Evolutionary conservation across 2,329 filamentous ascomycete genomes (phyloP).

Genomic region (Elsinoe arachidis): DNA sequence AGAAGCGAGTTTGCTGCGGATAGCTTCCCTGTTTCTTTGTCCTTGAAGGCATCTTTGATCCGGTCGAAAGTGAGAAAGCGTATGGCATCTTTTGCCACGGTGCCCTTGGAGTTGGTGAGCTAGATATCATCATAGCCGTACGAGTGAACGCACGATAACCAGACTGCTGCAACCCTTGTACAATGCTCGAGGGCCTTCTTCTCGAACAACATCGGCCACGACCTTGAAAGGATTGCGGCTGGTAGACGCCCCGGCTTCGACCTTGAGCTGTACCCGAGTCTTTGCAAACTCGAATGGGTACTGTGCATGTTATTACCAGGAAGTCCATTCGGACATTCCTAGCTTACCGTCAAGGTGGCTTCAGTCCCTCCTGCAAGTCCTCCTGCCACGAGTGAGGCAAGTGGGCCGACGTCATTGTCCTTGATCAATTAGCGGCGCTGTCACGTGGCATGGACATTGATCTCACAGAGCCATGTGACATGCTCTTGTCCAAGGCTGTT

Average conservation of each 20-base stretch:
- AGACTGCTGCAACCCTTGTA: slow-evolving; percentile 57
- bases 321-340: background rate
- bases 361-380: slow-evolving; percentile 30
- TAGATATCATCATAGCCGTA: background rate
- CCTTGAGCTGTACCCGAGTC: slow-evolving; percentile 51
- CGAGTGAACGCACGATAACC: slow-evolving; percentile 35
- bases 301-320: slow-evolving; percentile 13
- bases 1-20: slow-evolving; percentile 49
- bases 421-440: background rate
- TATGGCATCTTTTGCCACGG: slow-evolving; percentile 56
- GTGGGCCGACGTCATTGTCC: slow-evolving; percentile 16
- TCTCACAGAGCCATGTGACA: slow-evolving; percentile 1
- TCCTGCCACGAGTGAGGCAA: slow-evolving; percentile 29
- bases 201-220: slow-evolving; percentile 45
- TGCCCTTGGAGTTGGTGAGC: slow-evolving; percentile 36
- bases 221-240: slow-evolving; percentile 51
- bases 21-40: slow-evolving; percentile 47
- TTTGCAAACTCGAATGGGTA: slow-evolving; percentile 63
- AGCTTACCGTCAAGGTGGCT: slow-evolving; percentile 25
- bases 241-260: slow-evolving; percentile 35
- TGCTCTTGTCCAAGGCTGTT: background rate
- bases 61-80: slow-evolving; percentile 59
- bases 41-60: slow-evolving; percentile 51
- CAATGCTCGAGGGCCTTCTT: slow-evolving; percentile 49
- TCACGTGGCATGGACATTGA: no score